A percentile compares a stretch with the other conserved stretches of the same genome.
These are phyloP conservation scores for Barbatosphaeria neglecta DNA, from an alignment of 495 filamentous ascomycete species.

Conservation along the genomic window DNA sequence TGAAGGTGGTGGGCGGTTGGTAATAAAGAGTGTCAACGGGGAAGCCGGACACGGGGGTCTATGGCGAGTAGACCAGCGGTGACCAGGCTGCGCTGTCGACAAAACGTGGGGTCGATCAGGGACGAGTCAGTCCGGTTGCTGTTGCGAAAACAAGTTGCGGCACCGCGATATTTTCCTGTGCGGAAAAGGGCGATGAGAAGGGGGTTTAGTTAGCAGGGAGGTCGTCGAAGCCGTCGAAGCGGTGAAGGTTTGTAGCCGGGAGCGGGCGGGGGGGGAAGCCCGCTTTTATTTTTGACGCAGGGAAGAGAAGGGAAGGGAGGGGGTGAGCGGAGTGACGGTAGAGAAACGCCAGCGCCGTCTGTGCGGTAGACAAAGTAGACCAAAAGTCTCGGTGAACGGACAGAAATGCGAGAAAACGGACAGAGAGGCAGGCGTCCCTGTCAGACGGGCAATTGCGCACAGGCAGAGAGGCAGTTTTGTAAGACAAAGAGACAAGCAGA, in stretches of 20 bases:
- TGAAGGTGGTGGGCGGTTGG: background rate
- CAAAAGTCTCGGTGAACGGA: no score
- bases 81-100: no score
- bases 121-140: background rate
- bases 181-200: background rate
- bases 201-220: no score
- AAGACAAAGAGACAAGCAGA: no score
- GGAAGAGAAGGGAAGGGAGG: background rate
- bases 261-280: background rate
- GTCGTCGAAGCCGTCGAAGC: no score
- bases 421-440: no score
- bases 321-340: background rate
- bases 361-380: no score
- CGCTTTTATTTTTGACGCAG: constrained; percentile 5
- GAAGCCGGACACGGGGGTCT: background rate
- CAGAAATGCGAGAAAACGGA: no score
- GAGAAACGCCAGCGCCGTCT: no score
- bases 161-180: background rate
- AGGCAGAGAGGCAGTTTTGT: no score
- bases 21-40: constrained; percentile 3
- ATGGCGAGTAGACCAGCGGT: background rate
- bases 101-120: background rate
- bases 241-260: constrained; percentile 8
- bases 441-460: no score
- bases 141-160: background rate